Evolutionary conservation across 23 red algal genomes (phyloP), one percentile per base, ranked within the genome.

Genomic region (Gracilaria caudata): DNA sequence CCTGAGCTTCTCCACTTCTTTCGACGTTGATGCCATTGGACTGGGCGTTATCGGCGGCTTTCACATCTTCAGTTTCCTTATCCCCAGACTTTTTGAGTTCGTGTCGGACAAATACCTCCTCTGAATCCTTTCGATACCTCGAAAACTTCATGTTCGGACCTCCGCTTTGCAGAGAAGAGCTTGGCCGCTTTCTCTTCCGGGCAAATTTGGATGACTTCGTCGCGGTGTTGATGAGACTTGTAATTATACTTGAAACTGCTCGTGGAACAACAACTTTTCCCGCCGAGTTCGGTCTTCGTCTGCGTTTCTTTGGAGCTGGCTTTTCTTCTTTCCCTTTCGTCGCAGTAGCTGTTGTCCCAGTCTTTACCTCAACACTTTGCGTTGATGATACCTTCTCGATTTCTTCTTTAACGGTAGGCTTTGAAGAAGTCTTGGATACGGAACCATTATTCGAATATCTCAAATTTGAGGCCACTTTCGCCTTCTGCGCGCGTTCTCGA

Each of bases 231-330:
- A 87, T 29, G n/a, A 87, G 25, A 76, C 83, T 77, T 56, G 65
- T 63, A 3, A 87, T 38, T 36, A 87, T 75, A 36, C 60, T 59
- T 20, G 83, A 87, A 37, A 87, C 83, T 25, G 68, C 83, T 34
- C 83, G 64, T 14, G 83, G 83, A 34, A 87, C 68, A n/a, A 30
- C 37, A 45, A 47, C 57, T 63, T 68, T 71, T 84, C 39, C 61
- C 17, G 37, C 16, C 19, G 61, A 59, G 24, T 46, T 68, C 19
- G 80, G 26, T 43, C 59, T 35, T 51, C 63, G 34, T 45, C 59
- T 71, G 12, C 78, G 53, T 23, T 24, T 55, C n/a, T 57, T 81
- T 8, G 54, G 37, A 32, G 78, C 35, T 8, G 13, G 4, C 51
- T 36, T 63, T 38, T 81, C 78, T 19, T 57, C 78, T 40, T 58